phyloP scores from a whole-genome alignment of 2,329 filamentous ascomycete genomes.

The Penicillium sp. region DNA sequence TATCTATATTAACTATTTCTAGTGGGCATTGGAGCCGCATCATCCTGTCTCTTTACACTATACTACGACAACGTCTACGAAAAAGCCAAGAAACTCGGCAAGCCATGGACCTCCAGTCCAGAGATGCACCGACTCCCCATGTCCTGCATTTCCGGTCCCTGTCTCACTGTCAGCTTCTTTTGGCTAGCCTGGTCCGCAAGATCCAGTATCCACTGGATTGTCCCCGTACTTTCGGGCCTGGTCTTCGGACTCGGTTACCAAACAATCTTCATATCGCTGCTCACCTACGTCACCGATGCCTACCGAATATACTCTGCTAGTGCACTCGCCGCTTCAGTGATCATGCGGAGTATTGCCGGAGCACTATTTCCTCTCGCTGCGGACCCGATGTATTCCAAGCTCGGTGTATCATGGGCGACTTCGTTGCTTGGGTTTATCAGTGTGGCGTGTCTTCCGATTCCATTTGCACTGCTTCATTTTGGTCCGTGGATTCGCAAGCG shows the following conservation, averaged over 20 bases:
- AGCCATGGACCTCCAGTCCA: conserved; percentile 51
- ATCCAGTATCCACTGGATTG: conserved; percentile 46
- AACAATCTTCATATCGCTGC: conserved; percentile 58
- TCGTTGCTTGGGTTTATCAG: conserved; percentile 39
- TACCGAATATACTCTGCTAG: conserved; percentile 60
- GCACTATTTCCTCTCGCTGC: conserved; percentile 52
- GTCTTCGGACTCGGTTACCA: conserved; percentile 58
- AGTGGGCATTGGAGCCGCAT: conserved; percentile 56
- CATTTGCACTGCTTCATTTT: conserved; percentile 33
- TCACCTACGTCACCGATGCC: conserved; percentile 63
- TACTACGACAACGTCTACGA: conserved; percentile 58
- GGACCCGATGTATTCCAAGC: conserved; percentile 32
- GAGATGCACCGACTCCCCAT: conserved; percentile 65
- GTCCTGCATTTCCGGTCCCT: conserved; percentile 63
- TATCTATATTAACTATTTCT: neutral
- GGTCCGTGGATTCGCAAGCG: conserved; percentile 25
- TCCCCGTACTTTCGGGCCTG: conserved; percentile 56
- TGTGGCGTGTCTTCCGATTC: conserved; percentile 37
- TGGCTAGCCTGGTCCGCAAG: conserved; percentile 57
- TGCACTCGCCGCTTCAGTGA: conserved; percentile 50
- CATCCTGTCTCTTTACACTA: conserved; percentile 58
- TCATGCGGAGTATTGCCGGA: conserved; percentile 48
- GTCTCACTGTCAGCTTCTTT: conserved; percentile 49
- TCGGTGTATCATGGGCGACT: conserved; percentile 41
- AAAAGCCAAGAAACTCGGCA: conserved; percentile 46